Conservation (phyloP, 2,329 filamentous ascomycete genomes). For the Cordyceps militaris region DNA sequence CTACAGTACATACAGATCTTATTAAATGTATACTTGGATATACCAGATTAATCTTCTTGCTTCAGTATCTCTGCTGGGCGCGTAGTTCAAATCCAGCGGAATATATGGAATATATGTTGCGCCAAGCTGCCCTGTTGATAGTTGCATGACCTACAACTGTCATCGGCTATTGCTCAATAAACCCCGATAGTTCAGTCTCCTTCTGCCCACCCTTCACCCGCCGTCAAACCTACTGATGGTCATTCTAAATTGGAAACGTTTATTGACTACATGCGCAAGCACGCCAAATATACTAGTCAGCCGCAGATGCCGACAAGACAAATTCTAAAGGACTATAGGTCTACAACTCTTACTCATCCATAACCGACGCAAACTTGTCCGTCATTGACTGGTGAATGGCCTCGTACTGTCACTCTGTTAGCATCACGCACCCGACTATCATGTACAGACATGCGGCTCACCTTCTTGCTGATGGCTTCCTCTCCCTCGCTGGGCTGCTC, state of each 20-base stretch:
- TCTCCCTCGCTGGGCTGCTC: constrained; percentile 83
- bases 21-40: too few relatives aligned
- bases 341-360: constrained; percentile 67
- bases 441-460: constrained; percentile 33
- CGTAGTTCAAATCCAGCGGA: too few relatives aligned
- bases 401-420: constrained; percentile 66
- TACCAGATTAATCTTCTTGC: too few relatives aligned
- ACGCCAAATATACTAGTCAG: constrained; percentile 8
- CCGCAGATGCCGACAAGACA: constrained; percentile 7
- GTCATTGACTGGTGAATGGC: constrained; percentile 83
- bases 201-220: too few relatives aligned
- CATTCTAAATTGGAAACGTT: neutral
- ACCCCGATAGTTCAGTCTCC: too few relatives aligned
- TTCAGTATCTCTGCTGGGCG: too few relatives aligned
- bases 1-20: too few relatives aligned
- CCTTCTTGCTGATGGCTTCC: constrained; percentile 76
- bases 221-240: too few relatives aligned
- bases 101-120: too few relatives aligned
- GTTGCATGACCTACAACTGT: too few relatives aligned
- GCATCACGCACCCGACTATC: constrained; percentile 16
- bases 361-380: constrained; percentile 94
- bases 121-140: too few relatives aligned
- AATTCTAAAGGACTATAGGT: constrained; percentile 24
- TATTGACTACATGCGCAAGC: constrained; percentile 13
- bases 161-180: too few relatives aligned